Base-by-base conservation (phyloP, 768 basidiomycete species). In the Tylopilus sp. region DNA sequence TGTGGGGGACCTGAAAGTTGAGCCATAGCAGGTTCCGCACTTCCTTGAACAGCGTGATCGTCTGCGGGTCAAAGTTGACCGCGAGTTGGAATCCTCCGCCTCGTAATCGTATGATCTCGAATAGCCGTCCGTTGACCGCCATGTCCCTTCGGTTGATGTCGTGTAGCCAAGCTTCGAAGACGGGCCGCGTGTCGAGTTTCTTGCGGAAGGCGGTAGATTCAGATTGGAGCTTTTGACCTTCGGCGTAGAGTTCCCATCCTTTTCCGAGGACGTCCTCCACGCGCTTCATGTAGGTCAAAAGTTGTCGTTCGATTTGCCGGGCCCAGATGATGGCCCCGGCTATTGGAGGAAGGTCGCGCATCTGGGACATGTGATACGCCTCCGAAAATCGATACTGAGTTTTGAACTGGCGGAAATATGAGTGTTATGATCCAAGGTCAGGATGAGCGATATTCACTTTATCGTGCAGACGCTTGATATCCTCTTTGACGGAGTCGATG, bases 291-390 rank as follows among this genome's bases (percentile, higher is more conserved):
- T 98, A 98, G 1, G 92, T 86, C 53, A 88, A 78, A 3, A 99
- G 83, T 65, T 99, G 97, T 4, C 94, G 85, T 63, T 98, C 96
- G 56, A 99, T 99, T 75, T 98, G 97, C n/a, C 89, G 82, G 1
- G 97, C 96, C 97, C 97, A 99, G 62, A 96, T 92, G 69, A 98
- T 97, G 17, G 97, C 92, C 25, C 94, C 92, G 1, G 97, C 92
- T 49, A 99, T 97, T n/a, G 95, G 93, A 2, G 96, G 96, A 11
- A 98, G 78, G 69, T 99, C 97, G 24, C 97, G 92, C 85, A 98
- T 92, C 70, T 97, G 94, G 0, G 95, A 88, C 96, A 98, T 98
- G 71, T 97, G 92, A 67, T 89, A 95, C 10, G 95, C 90, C 73
- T 98, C 92, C 1, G 94, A 98, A 69, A 85, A 86, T 14, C 94